Evolutionary conservation across 1,284 basidiomycete genomes (phyloP), one percentile per base, ranked within the genome.

Genomic region (Laetiporus sulphureus): DNA sequence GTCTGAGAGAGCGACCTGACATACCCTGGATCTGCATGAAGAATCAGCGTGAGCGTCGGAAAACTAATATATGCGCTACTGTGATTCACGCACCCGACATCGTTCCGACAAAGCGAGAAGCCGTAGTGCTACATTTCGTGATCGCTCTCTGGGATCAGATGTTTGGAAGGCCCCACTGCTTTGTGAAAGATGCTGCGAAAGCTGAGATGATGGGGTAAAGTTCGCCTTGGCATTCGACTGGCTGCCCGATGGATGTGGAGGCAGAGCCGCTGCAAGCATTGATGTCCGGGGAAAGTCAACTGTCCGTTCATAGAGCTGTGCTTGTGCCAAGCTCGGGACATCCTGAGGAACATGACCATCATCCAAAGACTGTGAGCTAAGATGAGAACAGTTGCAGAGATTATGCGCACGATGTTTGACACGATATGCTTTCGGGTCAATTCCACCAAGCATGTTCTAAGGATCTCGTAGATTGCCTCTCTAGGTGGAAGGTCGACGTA

Each of bases 401-500:
- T 40, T 19, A 7, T 29, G 65, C 74, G 51, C 57, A 83, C 85
- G 13, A 74, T 57, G 18, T 68, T 57, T 29, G 68, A 63, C 27
- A 97, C 72, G 32, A 99, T 79, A 0, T 83, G 78, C 42, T 79
- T 83, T 19, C 66, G 61, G 52, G 91, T 74, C 40, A 99, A 78
- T 60, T 98, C 95, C 12, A 68, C 61, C 11, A 98, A 66, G 57
- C 89, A 95, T 3, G 80, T 82, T 7, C 81, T 72, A n/a, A 99
- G 66, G 48, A 99, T 98, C 64, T 91, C 90, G 63, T 97, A 98
- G 38, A 98, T 78, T 0, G 94, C 95, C 53, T 93, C 82, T 3
- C 83, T 74, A 3, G 92, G 82, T 1, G 95, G 95, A 5, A 91
- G 73, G 45, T 93, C 93, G 27, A 98, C 77, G 57, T 91, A 96